A percentile compares a stretch with the other conserved stretches of the same genome.
phyloP scores from a whole-genome alignment of 2,329 filamentous ascomycete species.

The Aspergillus pseudoviridinutans region DNA sequence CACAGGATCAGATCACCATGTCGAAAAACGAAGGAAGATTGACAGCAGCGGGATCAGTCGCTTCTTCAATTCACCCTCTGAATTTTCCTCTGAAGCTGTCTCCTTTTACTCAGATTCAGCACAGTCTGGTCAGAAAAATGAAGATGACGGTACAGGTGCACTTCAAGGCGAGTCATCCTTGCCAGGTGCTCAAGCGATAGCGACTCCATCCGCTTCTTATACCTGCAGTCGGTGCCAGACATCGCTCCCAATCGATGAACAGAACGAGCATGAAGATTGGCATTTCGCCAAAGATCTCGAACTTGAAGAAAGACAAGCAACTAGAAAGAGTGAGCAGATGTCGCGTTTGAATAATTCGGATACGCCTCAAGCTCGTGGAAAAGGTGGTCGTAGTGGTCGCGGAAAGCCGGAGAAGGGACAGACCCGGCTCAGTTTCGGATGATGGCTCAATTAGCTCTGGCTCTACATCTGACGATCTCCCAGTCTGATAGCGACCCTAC shows the following conservation, averaged over 20 bases:
- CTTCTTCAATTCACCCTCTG: conserved; percentile 51
- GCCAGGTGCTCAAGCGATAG: background rate
- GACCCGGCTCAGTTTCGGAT: conserved; percentile 33
- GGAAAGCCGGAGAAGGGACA: conserved; percentile 35
- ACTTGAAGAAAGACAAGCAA: conserved; percentile 53
- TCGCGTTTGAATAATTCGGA: conserved; percentile 12
- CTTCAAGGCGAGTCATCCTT: background rate
- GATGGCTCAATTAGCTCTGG: background rate
- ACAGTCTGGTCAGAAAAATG: background rate
- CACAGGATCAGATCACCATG: conserved; percentile 13
- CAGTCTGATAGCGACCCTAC: background rate
- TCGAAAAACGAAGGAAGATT: conserved; percentile 44
- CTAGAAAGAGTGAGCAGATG: conserved; percentile 15
- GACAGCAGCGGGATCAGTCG: conserved; percentile 53
- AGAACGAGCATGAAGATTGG: conserved; percentile 83
- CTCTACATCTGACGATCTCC: background rate
- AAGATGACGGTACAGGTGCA: background rate
- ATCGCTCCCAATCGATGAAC: conserved; percentile 54
- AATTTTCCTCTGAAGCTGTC: conserved; percentile 7
- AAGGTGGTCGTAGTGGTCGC: conserved; percentile 21
- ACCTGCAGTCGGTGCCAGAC: conserved; percentile 65
- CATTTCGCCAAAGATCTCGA: conserved; percentile 88
- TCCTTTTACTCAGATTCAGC: background rate
- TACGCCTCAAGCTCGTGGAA: conserved; percentile 18
- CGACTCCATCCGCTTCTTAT: conserved; percentile 23